Evolutionary conservation across 805 yeast species (phyloP), one percentile per base, ranked within the genome.

Genomic region (Hanseniaspora mollemarum): DNA sequence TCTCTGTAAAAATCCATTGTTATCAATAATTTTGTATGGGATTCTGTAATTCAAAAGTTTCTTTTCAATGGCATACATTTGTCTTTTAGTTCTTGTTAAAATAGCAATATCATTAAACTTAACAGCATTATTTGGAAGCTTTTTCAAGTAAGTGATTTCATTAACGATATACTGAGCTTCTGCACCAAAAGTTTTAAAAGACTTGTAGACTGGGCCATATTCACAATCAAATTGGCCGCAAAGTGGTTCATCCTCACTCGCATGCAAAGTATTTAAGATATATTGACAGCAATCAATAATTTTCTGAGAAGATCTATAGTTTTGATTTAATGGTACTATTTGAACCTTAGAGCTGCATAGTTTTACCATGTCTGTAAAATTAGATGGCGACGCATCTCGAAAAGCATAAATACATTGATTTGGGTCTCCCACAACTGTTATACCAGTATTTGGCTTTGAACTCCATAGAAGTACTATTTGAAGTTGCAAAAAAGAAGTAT

Each of bases 361-460:
- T 1, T 60, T 56, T 37, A 66, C 63, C 84, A 87, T 77, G 13
- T 68, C 67, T 37, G 66, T 66, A 58, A 88, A 85, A 58, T 84
- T 87, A 16, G 70, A 67, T 1, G 81, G 71, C 32, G 78, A 78
- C 0, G 96, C 96, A 58, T 81, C 79, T 54, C 97, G 70, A 58
- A 90, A 90, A 0, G 82, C 87, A 62, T 92, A 90, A 21, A 90
- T 90, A 60, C 94, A 81, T 64, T 90, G 98, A 63, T 92, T 96
- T 0, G 96, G 95, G 61, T 90, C 98, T 1, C 98, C 98, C 1
- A 90, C 96, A 1, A 87, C 80, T 0, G 96, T 85, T 8, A 90
- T 73, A 53, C 80, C 80, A 54, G 77, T 62, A 33, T 69, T 71
- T 16, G 7, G 22, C 18, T 60, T 48, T 18, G 65, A 62, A 52